A percentile compares a stretch with the other conserved stretches of the same genome.
Evolutionary conservation across 2,329 filamentous ascomycete genomes (phyloP).

Genomic region (Helotiales sp.): DNA sequence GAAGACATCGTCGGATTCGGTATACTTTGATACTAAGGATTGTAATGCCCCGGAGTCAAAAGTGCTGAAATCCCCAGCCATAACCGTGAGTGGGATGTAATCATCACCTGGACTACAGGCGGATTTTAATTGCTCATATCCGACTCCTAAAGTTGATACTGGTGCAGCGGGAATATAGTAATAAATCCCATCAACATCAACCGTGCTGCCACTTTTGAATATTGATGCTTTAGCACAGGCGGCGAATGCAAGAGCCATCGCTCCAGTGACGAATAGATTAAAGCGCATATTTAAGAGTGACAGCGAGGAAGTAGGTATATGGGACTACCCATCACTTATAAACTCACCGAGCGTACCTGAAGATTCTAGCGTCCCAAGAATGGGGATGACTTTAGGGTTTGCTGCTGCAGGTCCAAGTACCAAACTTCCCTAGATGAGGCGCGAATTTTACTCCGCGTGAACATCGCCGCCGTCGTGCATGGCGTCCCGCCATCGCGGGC

Average conservation of each 20-base stretch:
- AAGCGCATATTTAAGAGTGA: neutral
- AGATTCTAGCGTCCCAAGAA: neutral
- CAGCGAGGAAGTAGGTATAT: neutral
- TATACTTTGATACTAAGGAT: neutral
- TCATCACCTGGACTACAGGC: neutral
- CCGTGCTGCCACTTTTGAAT: neutral
- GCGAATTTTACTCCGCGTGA: neutral
- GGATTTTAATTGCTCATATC: neutral
- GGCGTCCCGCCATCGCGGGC: neutral
- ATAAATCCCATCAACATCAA: neutral
- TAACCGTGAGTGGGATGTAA: neutral
- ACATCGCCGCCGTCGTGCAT: neutral
- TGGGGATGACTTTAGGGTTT: neutral
- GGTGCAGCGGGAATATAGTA: neutral
- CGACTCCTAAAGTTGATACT: neutral
- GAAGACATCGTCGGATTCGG: neutral
- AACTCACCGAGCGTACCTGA: no score
- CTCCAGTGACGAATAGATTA: neutral
- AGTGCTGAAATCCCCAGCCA: neutral
- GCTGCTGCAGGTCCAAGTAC: neutral
- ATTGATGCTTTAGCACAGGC: neutral
- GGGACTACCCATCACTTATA: neutral
- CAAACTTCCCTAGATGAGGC: neutral
- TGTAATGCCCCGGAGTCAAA: neutral
- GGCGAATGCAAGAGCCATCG: neutral